phyloP scores from a whole-genome alignment of 495 filamentous ascomycete species.

The Hyaloscypha variabilis region DNA sequence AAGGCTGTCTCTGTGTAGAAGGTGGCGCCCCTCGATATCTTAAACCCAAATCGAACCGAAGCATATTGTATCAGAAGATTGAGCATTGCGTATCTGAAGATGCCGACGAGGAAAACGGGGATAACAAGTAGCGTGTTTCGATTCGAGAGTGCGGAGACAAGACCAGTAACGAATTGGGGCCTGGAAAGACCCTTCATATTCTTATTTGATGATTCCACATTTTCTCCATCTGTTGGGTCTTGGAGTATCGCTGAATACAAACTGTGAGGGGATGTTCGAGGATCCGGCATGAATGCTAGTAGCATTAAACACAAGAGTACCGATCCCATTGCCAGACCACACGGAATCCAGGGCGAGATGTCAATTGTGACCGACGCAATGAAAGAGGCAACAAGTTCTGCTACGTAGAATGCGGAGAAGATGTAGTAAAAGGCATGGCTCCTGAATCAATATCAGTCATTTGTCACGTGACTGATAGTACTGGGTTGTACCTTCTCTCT shows the following conservation, averaged over 20 bases:
- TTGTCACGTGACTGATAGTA: neutral
- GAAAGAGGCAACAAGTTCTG: constrained; percentile 28
- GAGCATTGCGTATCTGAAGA: constrained; percentile 31
- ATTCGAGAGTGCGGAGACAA: constrained; percentile 12
- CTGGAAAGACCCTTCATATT: neutral
- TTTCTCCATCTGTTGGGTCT: neutral
- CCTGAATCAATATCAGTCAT: constrained; percentile 7
- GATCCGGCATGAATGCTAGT: constrained; percentile 18
- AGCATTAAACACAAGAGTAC: constrained; percentile 22
- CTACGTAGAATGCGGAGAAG: constrained; percentile 33
- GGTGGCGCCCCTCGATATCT: constrained; percentile 29
- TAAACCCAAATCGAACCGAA: constrained; percentile 26
- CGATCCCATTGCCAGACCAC: constrained; percentile 21
- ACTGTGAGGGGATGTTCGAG: neutral
- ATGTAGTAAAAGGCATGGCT: constrained; percentile 33
- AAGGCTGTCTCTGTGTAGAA: constrained; percentile 34
- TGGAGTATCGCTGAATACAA: neutral
- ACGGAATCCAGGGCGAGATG: constrained; percentile 33
- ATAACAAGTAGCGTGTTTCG: constrained; percentile 20
- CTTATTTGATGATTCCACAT: neutral
- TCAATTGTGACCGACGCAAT: constrained; percentile 27
- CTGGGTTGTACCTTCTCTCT: constrained; percentile 18
- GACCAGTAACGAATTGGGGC: neutral
- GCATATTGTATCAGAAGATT: constrained; percentile 33
- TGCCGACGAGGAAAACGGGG: constrained; percentile 30